Conservation (phyloP, 371 early-diverging fungal species). For the Coemansia sp. region DNA sequence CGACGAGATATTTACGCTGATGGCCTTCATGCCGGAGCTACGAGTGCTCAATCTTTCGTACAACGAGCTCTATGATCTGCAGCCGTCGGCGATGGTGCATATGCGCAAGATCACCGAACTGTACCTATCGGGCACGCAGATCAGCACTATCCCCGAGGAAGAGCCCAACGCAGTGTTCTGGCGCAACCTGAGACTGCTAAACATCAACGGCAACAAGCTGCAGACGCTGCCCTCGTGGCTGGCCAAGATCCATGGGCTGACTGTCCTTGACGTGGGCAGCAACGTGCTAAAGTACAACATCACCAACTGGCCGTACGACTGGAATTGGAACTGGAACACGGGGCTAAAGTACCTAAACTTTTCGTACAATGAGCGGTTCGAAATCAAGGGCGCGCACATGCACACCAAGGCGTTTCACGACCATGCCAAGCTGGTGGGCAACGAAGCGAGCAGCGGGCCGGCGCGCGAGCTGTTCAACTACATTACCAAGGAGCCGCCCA, state of each 20-base stretch:
- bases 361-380: conserved; percentile 86
- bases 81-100: conserved; percentile 52
- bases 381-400: conserved; percentile 70
- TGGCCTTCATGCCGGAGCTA: conserved; percentile 71
- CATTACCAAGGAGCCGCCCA: conserved; percentile 48
- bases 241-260: conserved; percentile 72
- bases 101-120: conserved; percentile 73
- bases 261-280: conserved; percentile 82
- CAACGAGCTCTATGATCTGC: conserved; percentile 78
- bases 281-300: conserved; percentile 91
- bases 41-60: conserved; percentile 77
- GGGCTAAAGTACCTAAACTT: conserved; percentile 86
- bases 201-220: conserved; percentile 88
- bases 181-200: conserved; percentile 66
- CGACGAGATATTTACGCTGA: conserved; percentile 79
- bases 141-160: conserved; percentile 81
- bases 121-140: conserved; percentile 81
- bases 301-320: conserved; percentile 93
- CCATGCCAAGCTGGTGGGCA: conserved; percentile 42
- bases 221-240: conserved; percentile 91
- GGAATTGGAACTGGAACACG: conserved; percentile 96
- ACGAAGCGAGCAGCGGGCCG: conserved; percentile 29
- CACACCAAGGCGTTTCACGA: conserved; percentile 51
- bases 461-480: conserved; percentile 49
- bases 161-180: conserved; percentile 73